Base-by-base conservation (phyloP, 108 stramenopile species). In the Seminavis robusta region DNA sequence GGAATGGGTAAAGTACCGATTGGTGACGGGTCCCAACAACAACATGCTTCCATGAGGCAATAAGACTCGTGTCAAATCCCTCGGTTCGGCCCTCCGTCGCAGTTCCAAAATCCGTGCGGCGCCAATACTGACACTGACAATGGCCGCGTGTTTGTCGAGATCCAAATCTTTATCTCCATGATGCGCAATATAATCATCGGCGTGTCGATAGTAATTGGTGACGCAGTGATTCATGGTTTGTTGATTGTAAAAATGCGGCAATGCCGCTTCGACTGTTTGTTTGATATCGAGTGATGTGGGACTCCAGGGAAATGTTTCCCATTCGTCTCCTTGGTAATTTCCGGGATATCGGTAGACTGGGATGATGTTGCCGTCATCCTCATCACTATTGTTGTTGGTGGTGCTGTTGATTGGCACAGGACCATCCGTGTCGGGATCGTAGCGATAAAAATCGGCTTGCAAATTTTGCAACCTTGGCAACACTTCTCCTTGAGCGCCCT, bases 191-290 rank as follows among this genome's bases (percentile, higher is more conserved):
- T 55, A 63, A 62, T 88, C 83, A 6, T 52, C 48, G n/a, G 83
- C 87, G 47, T 79, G 61, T 26, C 87, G 66, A 66, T 88, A 88
- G 21, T 71, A 76, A 34, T 84, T 88, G 25, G 83, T 65, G 2
- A 88, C 87, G 53, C 77, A 78, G 38, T 88, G 87, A 66, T 88
- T 88, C 83, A 88, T 88, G 33, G 65, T 67, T 60, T 88, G 83
- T 23, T 65, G 65, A n/a, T n/a, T n/a, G n/a, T n/a, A n/a, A n/a
- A n/a, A n/a, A n/a, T n/a, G n/a, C n/a, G n/a, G n/a, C 34, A 88
- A 47, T 15, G 61, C 61, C 34, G 69, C 41, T 50, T 88, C 81
- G 1, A 88, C 87, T 23, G 76, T 60, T 23, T 70, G 56, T 66
- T 80, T 88, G 40, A 88, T 63, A 51, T 47, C 25, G 23, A 67